These are phyloP conservation scores for Pythium coloratum DNA, from an alignment of 352 stramenopile genomes.

Conservation along the genomic window DNA sequence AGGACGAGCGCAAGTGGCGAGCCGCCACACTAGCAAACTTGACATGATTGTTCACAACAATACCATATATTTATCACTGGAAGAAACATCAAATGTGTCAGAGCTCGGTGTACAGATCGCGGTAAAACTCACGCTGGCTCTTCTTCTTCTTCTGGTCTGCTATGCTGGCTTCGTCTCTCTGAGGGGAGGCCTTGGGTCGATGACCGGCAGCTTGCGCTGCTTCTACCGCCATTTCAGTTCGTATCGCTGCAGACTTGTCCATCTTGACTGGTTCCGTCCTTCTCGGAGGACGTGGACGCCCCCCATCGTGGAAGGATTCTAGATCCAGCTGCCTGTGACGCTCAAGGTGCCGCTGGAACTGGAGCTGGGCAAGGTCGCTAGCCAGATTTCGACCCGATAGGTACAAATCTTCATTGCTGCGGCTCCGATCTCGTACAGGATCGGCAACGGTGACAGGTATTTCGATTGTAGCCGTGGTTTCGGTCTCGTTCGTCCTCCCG, in stretches of 20 bases:
- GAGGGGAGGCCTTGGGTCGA: neutral
- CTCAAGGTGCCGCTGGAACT: slow-evolving; percentile 17
- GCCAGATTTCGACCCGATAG: neutral
- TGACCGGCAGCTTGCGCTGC: neutral
- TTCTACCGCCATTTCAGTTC: neutral
- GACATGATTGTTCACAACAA: neutral
- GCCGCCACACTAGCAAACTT: neutral
- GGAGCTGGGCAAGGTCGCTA: slow-evolving; percentile 14
- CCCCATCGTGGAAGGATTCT: neutral
- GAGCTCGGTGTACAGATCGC: slow-evolving; percentile 21
- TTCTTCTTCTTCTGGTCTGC: neutral
- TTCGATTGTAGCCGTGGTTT: neutral
- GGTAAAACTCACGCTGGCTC: slow-evolving; percentile 21
- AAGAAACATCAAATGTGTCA: neutral
- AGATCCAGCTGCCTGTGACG: slow-evolving; percentile 3
- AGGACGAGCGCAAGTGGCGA: neutral
- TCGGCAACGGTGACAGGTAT: neutral
- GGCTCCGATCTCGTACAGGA: neutral
- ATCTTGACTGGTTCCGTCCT: neutral
- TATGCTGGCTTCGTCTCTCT: neutral
- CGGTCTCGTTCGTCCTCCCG: neutral
- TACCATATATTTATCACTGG: no score
- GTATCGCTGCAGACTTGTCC: neutral
- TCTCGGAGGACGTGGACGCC: neutral
- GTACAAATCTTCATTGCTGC: slow-evolving; percentile 21